Base-by-base conservation (phyloP, 345 rosid species). In the Populus deltoides region DNA sequence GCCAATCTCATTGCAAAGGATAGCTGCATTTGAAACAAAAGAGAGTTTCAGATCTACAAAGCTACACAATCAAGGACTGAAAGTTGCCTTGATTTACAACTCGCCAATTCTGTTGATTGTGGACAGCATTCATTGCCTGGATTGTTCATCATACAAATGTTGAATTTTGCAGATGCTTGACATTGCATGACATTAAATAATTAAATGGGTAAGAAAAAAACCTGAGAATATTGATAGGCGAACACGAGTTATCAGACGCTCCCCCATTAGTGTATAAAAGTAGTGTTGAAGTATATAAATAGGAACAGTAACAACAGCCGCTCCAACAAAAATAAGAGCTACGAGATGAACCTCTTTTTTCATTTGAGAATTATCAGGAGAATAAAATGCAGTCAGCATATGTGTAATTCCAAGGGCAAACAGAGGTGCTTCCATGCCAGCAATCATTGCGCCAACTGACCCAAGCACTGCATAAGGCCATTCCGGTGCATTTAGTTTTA, bases 381-480 rank as follows among this genome's bases (percentile, higher is more conserved):
- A 85, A 73, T 92, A 92, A 81, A 91, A 90, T 67, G 89, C 87
- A 16, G 92, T 86, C 81, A 94, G 73, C 73, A 90, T 81, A 69
- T 90, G 92, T 1, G 92, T 85, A 78, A 91, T 82, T 68, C 91
- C 94, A 43, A 92, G 86, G 38, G 96, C 93, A 79, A 94, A 92
- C 6, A 94, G 62, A 74, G 97, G 91, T 59, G 90, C 86, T 84
- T 86, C 82, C 86, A 90, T 83, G 69, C 97, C 97, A n/a, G 91
- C 87, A 71, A 94, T 83, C 78, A 90, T 74, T 51, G 98, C 94
- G 75, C 97, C 98, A 5, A 87, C 70, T 11, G 97, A 91, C 24
- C 97, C 97, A 74, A 92, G 92, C 75, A 92, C 69, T 31, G 93
- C 97, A 71, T 86, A 89, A 3, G 90, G 91, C 98, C 98, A 89